phyloP scores from a whole-genome alignment of 2,329 filamentous ascomycete species.

The Delphinella strobiligena region DNA sequence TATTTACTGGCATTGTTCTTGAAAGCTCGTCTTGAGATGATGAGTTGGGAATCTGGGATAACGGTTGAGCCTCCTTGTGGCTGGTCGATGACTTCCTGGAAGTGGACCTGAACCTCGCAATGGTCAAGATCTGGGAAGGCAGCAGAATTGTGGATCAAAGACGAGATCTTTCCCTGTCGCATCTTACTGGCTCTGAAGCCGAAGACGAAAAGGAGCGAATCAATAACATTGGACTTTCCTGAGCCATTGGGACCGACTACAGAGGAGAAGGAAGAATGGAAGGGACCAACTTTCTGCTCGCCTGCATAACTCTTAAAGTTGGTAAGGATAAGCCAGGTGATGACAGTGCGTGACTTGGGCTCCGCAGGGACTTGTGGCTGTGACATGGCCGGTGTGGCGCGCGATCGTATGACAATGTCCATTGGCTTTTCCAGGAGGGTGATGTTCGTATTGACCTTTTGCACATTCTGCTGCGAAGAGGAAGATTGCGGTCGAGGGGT shows the following conservation, averaged over 20 bases:
- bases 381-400: slow-evolving; percentile 49
- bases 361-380: slow-evolving; percentile 60
- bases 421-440: slow-evolving; percentile 77
- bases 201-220: slow-evolving; percentile 96
- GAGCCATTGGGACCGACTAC: slow-evolving; percentile 97
- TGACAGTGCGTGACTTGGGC: slow-evolving; percentile 79
- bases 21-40: slow-evolving; percentile 88
- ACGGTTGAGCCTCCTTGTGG: slow-evolving; percentile 63
- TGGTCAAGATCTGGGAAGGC: slow-evolving; percentile 72
- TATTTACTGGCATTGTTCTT: slow-evolving; percentile 98
- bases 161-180: slow-evolving; percentile 96
- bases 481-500: slow-evolving; percentile 19
- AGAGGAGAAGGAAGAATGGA: slow-evolving; percentile 93
- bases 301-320: slow-evolving; percentile 99
- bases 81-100: slow-evolving; percentile 86
- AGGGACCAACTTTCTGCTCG: slow-evolving; percentile 86
- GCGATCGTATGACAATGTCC: slow-evolving; percentile 84
- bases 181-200: slow-evolving; percentile 98
- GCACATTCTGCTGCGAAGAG: slow-evolving; percentile 32
- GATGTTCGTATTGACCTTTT: slow-evolving; percentile 64
- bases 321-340: slow-evolving; percentile 79
- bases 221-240: slow-evolving; percentile 97
- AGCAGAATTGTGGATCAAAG: slow-evolving; percentile 93
- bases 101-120: slow-evolving; percentile 94
- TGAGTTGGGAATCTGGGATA: slow-evolving; percentile 69